Evolutionary conservation across 2,329 filamentous ascomycete species (phyloP), one percentile per base, ranked within the genome.

Genomic region (Colletotrichum tofieldiae): DNA sequence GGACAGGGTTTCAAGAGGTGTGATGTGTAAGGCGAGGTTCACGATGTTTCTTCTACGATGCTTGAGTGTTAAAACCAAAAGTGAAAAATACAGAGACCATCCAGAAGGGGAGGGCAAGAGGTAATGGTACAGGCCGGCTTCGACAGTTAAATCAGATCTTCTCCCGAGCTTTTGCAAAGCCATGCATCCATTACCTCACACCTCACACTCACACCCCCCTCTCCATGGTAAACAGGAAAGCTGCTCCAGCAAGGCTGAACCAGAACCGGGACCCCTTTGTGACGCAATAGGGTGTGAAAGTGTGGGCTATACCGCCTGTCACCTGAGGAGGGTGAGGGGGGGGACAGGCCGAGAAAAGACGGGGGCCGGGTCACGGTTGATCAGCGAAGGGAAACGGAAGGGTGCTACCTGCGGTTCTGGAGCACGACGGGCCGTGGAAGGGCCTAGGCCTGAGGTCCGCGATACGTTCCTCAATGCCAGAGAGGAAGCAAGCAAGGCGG

Each of bases 171-270:
- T 37, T n/a, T 18, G 23, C 26, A 52, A 47, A 39, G 43, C 41
- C 45, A 66, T 52, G 45, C 49, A 32, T 51, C 64, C 52, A 72
- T 72, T 72, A 69, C 69, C 69, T 72, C 69, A 72, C 69, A 52
- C 49, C 12, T 29, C 51, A 11, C 29, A 59, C 59, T 37, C 47
- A 26, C 59, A 43, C 58, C 35, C 58, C 55, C n/a, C 51, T 11
- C 20, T 11, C 43, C 3, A 4, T n/a, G 43, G 4, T 11, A 37
- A 54, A 47, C 47, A 65, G 35, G 61, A 54, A 41, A 14, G 5
- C 16, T 23, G 20, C n/a, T 14, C 23, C 20, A 39, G 52, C 47
- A 35, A 64, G 66, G 47, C 66, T 72, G 70, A 70, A 55, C 45
- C n/a, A 14, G 39, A 45, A 45, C 41, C 29, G 41, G 41, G 35